Base-by-base conservation (phyloP, 2,329 filamentous ascomycete genomes). In the Colletotrichum graminicola region DNA sequence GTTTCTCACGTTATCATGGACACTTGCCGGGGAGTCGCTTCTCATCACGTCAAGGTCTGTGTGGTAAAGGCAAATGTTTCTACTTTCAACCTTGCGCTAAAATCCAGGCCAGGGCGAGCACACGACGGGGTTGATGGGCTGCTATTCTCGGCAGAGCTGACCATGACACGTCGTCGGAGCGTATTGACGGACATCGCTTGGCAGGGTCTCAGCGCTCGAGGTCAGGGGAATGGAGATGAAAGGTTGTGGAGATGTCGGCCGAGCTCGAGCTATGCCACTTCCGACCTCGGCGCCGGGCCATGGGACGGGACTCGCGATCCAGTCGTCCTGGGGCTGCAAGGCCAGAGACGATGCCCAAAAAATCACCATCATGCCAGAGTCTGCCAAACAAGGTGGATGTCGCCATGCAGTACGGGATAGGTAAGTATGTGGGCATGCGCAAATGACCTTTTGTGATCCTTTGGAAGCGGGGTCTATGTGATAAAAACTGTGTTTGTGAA, bases 61-160 rank as follows among this genome's bases (percentile, higher is more conserved):
- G 57, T 68, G 41, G 26, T 11, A 14, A 57, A n/a, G 21, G 49
- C 34, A 8, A 29, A n/a, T 16, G 2, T 43, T 45, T 36, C 39
- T 39, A 6, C 29, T 41, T 16, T 29, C 16, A 16, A 45, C 41
- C 12, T 21, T 16, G 54, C 45, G 62, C 26, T 51, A 55, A 43
- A 54, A 45, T 68, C 60, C 68, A 63, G 52, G 65, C 54, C 54
- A 63, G 21, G 55, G 51, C 11, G 49, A 26, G 36, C 26, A 39
- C 14, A 29, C 18, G 8, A 47, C 36, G 41, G 29, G 12, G 45
- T 57, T 59, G 41, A 43, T 21, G 34, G 16, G 39, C 34, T 34
- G 59, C 59, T 71, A 59, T 63, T 68, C 59, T 54, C n/a, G 59
- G 52, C 52, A 23, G 32, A 55, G 59, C 52, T 68, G 68, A 68